A percentile compares a stretch with the other conserved stretches of the same genome.
phyloP scores from a whole-genome alignment of 306 rosid genomes.

The Quercus berberidifolia region DNA sequence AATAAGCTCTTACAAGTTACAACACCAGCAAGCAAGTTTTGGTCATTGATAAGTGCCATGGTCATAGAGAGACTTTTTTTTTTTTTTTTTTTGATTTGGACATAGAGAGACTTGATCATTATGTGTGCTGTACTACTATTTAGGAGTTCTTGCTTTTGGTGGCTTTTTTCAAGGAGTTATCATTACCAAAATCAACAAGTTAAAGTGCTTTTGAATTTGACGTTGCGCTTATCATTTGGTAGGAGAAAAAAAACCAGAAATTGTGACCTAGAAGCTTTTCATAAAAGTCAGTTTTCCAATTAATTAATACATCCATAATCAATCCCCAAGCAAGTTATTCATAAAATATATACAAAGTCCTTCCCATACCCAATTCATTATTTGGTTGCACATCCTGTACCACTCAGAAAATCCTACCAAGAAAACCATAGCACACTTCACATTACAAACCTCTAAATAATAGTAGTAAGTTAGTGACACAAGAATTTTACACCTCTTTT shows the following conservation, averaged over 20 bases:
- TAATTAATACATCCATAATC: constrained; percentile 8
- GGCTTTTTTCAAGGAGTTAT: neutral
- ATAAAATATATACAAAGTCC: neutral
- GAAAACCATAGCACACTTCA: neutral
- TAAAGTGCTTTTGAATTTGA: constrained; percentile 18
- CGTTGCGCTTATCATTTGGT: constrained; percentile 8
- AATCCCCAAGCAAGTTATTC: constrained; percentile 13
- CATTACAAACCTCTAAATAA: neutral
- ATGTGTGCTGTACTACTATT: neutral
- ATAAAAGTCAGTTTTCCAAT: constrained; percentile 23
- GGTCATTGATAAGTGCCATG: neutral
- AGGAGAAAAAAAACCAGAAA: constrained; percentile 7
- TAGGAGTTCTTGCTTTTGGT: neutral
- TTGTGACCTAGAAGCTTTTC: neutral
- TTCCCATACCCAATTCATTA: neutral
- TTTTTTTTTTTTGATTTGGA: too few relatives aligned
- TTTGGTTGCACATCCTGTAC: neutral
- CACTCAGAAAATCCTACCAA: neutral
- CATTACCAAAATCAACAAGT: constrained; percentile 14
- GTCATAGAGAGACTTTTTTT: neutral
- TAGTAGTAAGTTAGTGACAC: neutral
- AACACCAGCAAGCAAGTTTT: neutral
- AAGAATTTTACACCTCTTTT: too few relatives aligned
- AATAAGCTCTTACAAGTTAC: neutral
- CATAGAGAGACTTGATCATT: neutral